Percentiles rank a stretch among this genome's conserved stretches.
phyloP scores from a whole-genome alignment of 139 green algal genomes.

The Eudorina sp. region DNA sequence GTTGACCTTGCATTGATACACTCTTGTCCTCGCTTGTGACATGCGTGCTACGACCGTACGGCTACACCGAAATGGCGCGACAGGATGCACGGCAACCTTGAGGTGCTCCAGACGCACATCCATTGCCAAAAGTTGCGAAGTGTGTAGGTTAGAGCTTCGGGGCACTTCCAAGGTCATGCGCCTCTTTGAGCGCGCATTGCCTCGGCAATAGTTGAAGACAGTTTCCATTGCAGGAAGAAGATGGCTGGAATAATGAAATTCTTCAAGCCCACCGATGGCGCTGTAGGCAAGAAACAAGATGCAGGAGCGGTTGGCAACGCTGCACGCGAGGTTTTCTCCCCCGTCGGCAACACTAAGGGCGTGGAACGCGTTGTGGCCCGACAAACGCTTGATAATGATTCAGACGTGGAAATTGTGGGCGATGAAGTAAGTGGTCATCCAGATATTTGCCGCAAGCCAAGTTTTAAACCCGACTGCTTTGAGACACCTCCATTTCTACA shows the following conservation, averaged over 20 bases:
- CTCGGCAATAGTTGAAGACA: too few species aligned
- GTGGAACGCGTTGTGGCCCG: neutral
- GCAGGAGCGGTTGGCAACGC: neutral
- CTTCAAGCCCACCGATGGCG: constrained; percentile 13
- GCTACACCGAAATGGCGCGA: too few species aligned
- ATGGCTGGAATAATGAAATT: constrained; percentile 43
- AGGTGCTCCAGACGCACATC: too few species aligned
- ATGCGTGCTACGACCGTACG: too few species aligned
- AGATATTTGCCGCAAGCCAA: neutral
- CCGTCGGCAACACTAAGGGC: constrained; percentile 6
- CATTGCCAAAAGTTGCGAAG: too few species aligned
- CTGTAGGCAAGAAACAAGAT: neutral
- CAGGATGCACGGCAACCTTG: too few species aligned
- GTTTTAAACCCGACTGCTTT: constrained; percentile 12
- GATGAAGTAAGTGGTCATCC: neutral
- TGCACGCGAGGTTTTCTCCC: neutral
- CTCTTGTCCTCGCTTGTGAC: too few species aligned
- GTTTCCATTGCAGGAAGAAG: too few species aligned
- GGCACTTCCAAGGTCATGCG: too few species aligned
- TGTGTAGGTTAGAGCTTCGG: too few species aligned
- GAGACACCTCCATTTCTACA: neutral
- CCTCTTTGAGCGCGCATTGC: too few species aligned
- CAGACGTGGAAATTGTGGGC: neutral
- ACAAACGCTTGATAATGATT: neutral
- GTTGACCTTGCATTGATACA: too few species aligned